Evolutionary conservation across 345 rosid genomes (phyloP), one percentile per base, ranked within the genome.

Genomic region (Pseudoturritis turrita): DNA sequence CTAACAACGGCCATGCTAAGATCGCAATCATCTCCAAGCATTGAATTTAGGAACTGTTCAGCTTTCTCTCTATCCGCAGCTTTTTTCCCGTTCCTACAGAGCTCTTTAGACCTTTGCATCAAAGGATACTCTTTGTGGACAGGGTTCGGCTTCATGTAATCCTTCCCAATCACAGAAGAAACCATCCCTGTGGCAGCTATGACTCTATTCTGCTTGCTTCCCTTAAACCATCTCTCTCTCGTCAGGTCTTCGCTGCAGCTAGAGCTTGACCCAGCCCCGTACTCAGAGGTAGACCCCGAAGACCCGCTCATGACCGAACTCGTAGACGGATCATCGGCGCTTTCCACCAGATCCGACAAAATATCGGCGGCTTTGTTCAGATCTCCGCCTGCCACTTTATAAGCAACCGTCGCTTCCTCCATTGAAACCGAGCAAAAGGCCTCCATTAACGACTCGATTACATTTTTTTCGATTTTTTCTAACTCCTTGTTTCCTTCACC

Each of bases 141-240:
- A 68, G 78, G 78, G 19, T 79, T 81, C 1, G 81, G 78, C 68
- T 77, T 90, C 51, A 86, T 65, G 51, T 94, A 91, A 5, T 88
- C 98, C 79, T 89, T 94, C 18, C 90, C 92, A 43, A 91, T 57
- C 74, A 94, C 77, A 10, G 91, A 82, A n/a, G 97, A 87, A 44
- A 91, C 92, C 71, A 87, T 94, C 50, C 98, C 97, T 31, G 95
- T 82, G 0, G 80, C 80, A 2, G 96, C 98, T 67, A 89, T 78
- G 68, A 74, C 84, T 59, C 76, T 85, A 82, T 80, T 91, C 82
- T 78, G 80, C 84, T 84, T 89, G 37, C 29, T 80, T 56, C 83
- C 49, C 15, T 72, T 77, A 29, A 76, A 72, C 45, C 79, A 79
- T 49, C 59, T 78, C 35, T 78, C 66, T 1, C 61, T 60, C 36